phyloP scores from a whole-genome alignment of 192 early-diverging fungal species.

The Gamsiella multidivaricata region DNA sequence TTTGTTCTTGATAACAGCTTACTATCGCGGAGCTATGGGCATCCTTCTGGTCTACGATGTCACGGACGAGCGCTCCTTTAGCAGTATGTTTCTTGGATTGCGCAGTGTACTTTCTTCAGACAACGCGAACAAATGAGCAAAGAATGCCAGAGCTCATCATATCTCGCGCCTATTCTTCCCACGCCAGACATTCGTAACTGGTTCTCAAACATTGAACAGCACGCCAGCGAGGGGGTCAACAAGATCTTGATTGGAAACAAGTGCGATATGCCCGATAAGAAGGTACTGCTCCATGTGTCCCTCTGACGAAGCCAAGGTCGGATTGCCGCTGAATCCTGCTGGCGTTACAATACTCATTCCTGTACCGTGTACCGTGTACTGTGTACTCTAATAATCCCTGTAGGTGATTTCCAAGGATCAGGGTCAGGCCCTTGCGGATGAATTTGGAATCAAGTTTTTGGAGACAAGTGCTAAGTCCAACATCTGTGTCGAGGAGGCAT shows the following conservation, averaged over 20 bases:
- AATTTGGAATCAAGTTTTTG: slow-evolving; percentile 94
- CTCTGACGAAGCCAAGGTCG: too few relatives aligned
- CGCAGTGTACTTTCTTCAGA: too few relatives aligned
- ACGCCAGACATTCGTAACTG: slow-evolving; percentile 99
- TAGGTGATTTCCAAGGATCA: slow-evolving; percentile 95
- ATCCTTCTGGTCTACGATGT: slow-evolving; percentile 98
- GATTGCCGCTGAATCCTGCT: too few relatives aligned
- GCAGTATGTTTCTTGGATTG: too few relatives aligned
- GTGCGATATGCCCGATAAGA: slow-evolving; percentile 97
- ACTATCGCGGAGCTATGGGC: slow-evolving; percentile 99
- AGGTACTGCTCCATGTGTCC: slow-evolving; percentile 61
- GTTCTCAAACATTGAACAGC: slow-evolving; percentile 99
- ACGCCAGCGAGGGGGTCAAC: slow-evolving; percentile 98
- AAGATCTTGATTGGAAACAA: slow-evolving; percentile 99
- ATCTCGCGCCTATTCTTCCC: too few relatives aligned
- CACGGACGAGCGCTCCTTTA: slow-evolving; percentile 98
- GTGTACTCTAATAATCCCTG: neutral
- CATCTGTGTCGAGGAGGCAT: slow-evolving; percentile 97
- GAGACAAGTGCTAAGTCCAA: slow-evolving; percentile 99
- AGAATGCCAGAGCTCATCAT: too few relatives aligned
- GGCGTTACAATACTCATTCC: too few relatives aligned
- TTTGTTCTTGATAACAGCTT: slow-evolving; percentile 67
- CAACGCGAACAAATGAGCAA: too few relatives aligned
- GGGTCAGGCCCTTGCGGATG: slow-evolving; percentile 94
- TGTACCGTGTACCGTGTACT: neutral